Base-by-base conservation (phyloP, 371 early-diverging fungal species). In the Apophysomyces elegans region DNA sequence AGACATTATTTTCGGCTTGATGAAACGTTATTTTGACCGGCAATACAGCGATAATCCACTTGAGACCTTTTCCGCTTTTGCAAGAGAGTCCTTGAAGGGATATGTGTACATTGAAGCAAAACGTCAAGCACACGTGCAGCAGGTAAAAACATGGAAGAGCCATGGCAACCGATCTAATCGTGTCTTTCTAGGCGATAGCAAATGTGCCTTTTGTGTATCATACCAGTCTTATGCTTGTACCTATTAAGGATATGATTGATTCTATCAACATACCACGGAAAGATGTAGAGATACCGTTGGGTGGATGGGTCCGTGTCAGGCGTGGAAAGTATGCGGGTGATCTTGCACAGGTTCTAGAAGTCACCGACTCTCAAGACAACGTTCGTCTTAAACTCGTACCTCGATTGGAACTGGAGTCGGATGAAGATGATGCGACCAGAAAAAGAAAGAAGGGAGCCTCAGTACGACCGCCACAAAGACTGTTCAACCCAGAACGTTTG, bases 301-400 rank as follows among this genome's bases (percentile, higher is more conserved):
- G 93, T 37, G 85, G 91, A 9, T 99, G 97, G 96, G 97, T 94
- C 14, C 88, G 99, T 60, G 86, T 99, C 61, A 93, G 91, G 67
- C 92, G 95, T 68, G 99, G 99, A 47, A 97, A 92, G 69, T 99
- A 98, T 74, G 88, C 89, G 5, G 97, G 96, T 43, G 99, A 99
- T 84, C 80, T 99, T 64, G 99, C 90, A 14, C 95, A 96, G 84
- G 85, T 97, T 4, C 60, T 95, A 43, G 90, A 92, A 56, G 84
- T 96, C 14, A 68, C 89, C 5, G 95, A 95, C 43, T 84, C 91
- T 11, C 89, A 91, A 57, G 95, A 95, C 44, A 76, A 80, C 1
- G 92, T 92, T 12, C 85, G 87, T 59, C 88, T 99, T 54, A 94
- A 93, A 64, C 76, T 97, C 41, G 87, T 99, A 21, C 99, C 99